Evolutionary conservation across 768 basidiomycete genomes (phyloP).

Genomic region (Chalciporus sphaerocephalus): DNA sequence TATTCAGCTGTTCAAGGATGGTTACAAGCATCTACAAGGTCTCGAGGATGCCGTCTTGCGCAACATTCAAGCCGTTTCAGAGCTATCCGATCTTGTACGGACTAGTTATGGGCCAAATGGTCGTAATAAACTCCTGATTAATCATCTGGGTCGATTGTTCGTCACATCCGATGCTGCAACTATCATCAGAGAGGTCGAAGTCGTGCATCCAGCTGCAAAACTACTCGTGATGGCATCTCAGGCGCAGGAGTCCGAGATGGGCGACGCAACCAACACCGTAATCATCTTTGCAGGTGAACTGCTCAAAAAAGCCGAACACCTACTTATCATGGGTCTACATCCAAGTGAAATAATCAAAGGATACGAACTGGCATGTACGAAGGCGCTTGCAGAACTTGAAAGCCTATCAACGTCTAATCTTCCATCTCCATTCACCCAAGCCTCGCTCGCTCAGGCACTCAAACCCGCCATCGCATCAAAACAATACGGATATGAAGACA

Average conservation of each 20-base stretch:
- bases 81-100: conserved; percentile 90
- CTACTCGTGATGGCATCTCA: conserved; percentile 99
- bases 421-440: conserved; percentile 66
- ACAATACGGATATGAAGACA: conserved; percentile 91
- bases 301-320: conserved; percentile 86
- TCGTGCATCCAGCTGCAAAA: conserved; percentile 97
- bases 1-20: conserved; percentile 93
- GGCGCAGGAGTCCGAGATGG: conserved; percentile 97
- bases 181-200: conserved; percentile 96
- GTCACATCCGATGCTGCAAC: conserved; percentile 99
- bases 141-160: conserved; percentile 92
- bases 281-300: conserved; percentile 94
- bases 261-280: conserved; percentile 94
- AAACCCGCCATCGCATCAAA: conserved; percentile 94
- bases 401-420: conserved; percentile 70
- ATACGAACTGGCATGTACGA: conserved; percentile 85
- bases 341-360: conserved; percentile 94
- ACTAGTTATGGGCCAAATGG: conserved; percentile 97
- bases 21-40: conserved; percentile 90
- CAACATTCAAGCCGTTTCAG: conserved; percentile 94
- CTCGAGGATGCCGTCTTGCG: conserved; percentile 96
- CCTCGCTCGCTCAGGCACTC: conserved; percentile 68
- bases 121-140: conserved; percentile 96
- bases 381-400: conserved; percentile 84
- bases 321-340: conserved; percentile 94